These are phyloP conservation scores for Dictyostelium citrinum DNA, from an alignment of 78 protist genomes.

Conservation along the genomic window DNA sequence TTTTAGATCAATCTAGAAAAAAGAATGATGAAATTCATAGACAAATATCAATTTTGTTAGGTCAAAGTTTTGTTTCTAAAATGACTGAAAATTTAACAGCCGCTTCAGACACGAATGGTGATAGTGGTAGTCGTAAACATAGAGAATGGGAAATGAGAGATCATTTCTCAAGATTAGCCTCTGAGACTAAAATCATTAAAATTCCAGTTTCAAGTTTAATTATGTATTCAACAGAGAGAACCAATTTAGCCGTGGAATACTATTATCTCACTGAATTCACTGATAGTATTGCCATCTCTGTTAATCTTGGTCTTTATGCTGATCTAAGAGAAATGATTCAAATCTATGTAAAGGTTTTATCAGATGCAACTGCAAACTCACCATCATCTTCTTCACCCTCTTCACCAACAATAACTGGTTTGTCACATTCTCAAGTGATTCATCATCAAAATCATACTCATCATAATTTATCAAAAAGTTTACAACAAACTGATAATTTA, in stretches of 20 bases:
- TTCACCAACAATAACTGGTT: conserved; percentile 2
- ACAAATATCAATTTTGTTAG: conserved; percentile 56
- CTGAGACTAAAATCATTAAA: conserved; percentile 63
- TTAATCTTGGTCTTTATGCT: conserved; percentile 42
- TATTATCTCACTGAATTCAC: conserved; percentile 77
- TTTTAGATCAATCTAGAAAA: conserved; percentile 51
- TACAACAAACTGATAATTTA: background rate
- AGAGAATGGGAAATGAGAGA: conserved; percentile 34
- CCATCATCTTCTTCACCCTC: background rate
- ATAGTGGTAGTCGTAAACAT: background rate
- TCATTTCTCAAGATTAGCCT: conserved; percentile 31
- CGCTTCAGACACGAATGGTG: background rate
- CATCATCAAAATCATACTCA: background rate
- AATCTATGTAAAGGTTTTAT: conserved; percentile 51
- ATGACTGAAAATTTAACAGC: conserved; percentile 24
- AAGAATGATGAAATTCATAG: conserved; percentile 63
- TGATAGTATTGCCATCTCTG: conserved; percentile 73
- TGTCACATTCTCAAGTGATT: background rate
- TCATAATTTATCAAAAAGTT: no score
- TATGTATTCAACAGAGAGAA: conserved; percentile 52
- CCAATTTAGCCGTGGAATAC: conserved; percentile 23
- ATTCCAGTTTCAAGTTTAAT: conserved; percentile 70
- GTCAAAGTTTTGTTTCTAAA: conserved; percentile 53
- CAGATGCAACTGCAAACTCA: background rate
- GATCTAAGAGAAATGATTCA: conserved; percentile 67